Conservation (phyloP, 176 grass and related monocot genomes). For the Avena atlantica region DNA sequence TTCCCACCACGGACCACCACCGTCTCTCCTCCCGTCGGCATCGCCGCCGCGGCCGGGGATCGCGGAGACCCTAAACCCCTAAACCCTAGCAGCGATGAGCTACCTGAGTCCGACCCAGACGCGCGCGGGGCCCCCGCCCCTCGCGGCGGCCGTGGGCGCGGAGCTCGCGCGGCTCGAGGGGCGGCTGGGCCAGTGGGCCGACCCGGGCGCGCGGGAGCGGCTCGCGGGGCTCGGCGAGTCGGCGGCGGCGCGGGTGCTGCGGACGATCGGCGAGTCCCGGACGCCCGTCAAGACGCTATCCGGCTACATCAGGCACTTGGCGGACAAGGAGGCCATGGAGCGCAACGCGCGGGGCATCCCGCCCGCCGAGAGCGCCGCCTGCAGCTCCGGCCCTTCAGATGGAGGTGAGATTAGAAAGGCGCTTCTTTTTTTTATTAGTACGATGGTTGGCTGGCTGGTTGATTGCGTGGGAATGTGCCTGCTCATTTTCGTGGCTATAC, state of each 20-base stretch:
- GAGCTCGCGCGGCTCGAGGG: constrained; percentile 35
- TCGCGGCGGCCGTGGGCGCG: background rate
- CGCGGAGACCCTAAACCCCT: background rate
- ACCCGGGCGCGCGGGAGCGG: constrained; percentile 2
- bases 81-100: background rate
- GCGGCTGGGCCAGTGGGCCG: constrained; percentile 1
- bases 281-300: constrained; percentile 15
- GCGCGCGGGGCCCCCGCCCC: background rate
- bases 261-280: background rate
- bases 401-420: background rate
- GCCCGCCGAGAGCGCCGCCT: constrained; percentile 35
- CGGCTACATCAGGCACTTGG: constrained; percentile 29
- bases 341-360: constrained; percentile 38
- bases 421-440: background rate
- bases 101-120: background rate
- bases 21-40: background rate
- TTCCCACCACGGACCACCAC: background rate
- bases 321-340: constrained; percentile 3
- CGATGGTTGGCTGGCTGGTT: too few species aligned
- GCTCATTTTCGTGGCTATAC: background rate
- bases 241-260: constrained; percentile 27
- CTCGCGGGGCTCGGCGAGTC: constrained; percentile 37
- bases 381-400: constrained; percentile 12
- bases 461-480: background rate
- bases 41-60: background rate